A percentile compares a stretch with the other conserved stretches of the same genome.
Evolutionary conservation across 129 eudicot species (phyloP).

Genomic region (Tagetes erecta): DNA sequence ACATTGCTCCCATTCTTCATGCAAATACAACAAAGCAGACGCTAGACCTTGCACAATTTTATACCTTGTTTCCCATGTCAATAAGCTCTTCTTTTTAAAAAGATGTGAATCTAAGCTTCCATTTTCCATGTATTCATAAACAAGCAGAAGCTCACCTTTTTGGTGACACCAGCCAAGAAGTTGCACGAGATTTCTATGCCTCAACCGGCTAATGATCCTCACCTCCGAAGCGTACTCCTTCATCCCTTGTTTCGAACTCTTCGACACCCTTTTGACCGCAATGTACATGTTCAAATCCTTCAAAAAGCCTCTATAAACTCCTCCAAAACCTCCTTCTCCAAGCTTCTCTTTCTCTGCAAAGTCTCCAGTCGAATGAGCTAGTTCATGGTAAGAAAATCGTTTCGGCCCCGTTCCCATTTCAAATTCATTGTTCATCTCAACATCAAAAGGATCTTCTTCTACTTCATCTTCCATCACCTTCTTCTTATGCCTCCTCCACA

Average conservation of each 20-base stretch:
- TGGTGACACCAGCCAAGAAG: background rate
- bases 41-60: conserved; percentile 21
- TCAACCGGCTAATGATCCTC: background rate
- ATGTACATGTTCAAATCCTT: background rate
- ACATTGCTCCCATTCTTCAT: too few relatives aligned
- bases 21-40: too few relatives aligned
- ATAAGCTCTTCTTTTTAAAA: too few relatives aligned
- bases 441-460: background rate
- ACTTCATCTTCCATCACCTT: background rate
- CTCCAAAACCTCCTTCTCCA: background rate
- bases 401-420: conserved; percentile 40
- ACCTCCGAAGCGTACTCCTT: background rate
- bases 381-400: conserved; percentile 37
- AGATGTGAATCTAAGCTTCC: background rate
- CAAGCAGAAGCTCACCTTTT: background rate
- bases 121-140: background rate
- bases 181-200: background rate
- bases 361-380: conserved; percentile 34
- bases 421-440: conserved; percentile 36
- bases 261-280: background rate
- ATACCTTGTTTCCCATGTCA: too few relatives aligned
- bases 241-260: background rate
- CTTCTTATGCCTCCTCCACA: background rate
- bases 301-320: background rate
- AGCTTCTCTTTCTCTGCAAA: conserved; percentile 28